Percentiles rank a stretch among this genome's conserved stretches.
phyloP scores from a whole-genome alignment of 2,329 filamentous ascomycete species.

The Aspergillus aculeatus region DNA sequence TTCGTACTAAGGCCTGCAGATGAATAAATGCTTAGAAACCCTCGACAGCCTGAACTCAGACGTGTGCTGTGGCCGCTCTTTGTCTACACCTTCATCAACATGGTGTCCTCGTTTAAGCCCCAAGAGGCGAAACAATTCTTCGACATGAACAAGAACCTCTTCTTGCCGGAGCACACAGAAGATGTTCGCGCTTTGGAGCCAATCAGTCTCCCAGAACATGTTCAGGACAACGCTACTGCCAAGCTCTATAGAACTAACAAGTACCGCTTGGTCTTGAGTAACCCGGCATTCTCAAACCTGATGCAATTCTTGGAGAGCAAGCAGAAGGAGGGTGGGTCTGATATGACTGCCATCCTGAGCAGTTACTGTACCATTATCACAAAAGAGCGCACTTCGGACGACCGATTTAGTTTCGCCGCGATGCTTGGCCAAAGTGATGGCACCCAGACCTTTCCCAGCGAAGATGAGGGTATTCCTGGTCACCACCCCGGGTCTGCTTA shows the following conservation, averaged over 20 bases:
- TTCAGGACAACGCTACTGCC: slow-evolving; percentile 72
- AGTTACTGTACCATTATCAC: slow-evolving; percentile 59
- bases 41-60: slow-evolving; percentile 71
- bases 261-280: slow-evolving; percentile 86
- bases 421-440: slow-evolving; percentile 57
- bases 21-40: slow-evolving; percentile 12
- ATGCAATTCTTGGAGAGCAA: slow-evolving; percentile 90
- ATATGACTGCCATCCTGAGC: slow-evolving; percentile 72
- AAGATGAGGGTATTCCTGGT: slow-evolving; percentile 68
- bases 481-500: slow-evolving; percentile 65
- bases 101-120: slow-evolving; percentile 69
- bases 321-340: slow-evolving; percentile 72
- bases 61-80: slow-evolving; percentile 92
- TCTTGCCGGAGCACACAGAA: slow-evolving; percentile 75
- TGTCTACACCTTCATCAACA: slow-evolving; percentile 84
- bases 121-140: slow-evolving; percentile 75
- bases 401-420: slow-evolving; percentile 59
- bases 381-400: slow-evolving; percentile 58
- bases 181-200: slow-evolving; percentile 74
- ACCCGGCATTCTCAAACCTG: slow-evolving; percentile 75
- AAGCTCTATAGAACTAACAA: slow-evolving; percentile 82
- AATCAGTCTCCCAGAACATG: slow-evolving; percentile 73
- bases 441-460: slow-evolving; percentile 56
- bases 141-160: slow-evolving; percentile 63
- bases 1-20: neutral